Evolutionary conservation across 805 yeast species (phyloP), one percentile per base, ranked within the genome.

Genomic region (Ogataea siamensis): DNA sequence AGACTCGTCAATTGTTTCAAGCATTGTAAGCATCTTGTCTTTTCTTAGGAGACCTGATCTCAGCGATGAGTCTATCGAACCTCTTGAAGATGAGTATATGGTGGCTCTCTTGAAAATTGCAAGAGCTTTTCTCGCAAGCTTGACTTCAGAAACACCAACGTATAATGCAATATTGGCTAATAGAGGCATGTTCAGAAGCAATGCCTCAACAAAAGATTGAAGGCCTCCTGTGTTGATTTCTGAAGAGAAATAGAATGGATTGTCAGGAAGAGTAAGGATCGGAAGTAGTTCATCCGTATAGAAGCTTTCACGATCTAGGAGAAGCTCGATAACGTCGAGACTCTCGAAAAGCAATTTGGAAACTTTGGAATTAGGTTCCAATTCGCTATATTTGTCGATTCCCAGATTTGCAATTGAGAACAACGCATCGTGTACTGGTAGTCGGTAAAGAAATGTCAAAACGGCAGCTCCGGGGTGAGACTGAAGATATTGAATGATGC

Each of bases 1-100:
- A 0, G 95, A 78, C 49, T 89, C 96, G 48, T 86, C 86, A 21
- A 84, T 76, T 11, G 88, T 81, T 50, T 81, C 83, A 37, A 84
- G 71, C 25, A 85, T 70, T 0, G 87, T 78, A 32, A 89, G 59
- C 10, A 91, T 62, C 47, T 88, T 76, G 45, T 80, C 80, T 37
- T 70, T 75, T 7, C 70, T 70, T 12, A 67, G 62, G 23, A 75
- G 56, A 6, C 43, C 28, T 17, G 49, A 37, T 3, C 48, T 42
- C 3, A 42, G 22, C 7, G 49, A 16, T 1, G 17, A 8, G 7
- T 28, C 31, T 10, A 22, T 6, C 2, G 12, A 15, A 12, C 58
- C 55, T 10, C 51, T 55, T 22, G 82, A 80, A 31, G 70, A 69
- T 9, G 74, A 60, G 6, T 56, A 46, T 2, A 13, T 14, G 0